phyloP scores from a whole-genome alignment of 345 rosid genomes.

The Eucalyptus shirleyi region DNA sequence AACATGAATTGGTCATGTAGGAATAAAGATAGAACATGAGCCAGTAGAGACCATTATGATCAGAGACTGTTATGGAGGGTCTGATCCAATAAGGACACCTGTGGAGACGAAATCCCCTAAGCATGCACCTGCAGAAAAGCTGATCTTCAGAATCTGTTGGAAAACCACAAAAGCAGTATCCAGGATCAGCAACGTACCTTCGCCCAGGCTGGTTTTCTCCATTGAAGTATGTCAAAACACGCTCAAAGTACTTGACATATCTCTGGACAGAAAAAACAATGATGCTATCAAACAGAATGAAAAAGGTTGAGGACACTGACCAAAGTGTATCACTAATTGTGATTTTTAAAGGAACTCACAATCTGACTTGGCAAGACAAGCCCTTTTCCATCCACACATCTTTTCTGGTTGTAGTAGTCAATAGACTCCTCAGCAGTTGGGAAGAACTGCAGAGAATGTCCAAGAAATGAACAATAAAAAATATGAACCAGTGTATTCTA shows the following conservation, averaged over 20 bases:
- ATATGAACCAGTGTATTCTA: neutral
- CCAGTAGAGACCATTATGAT: constrained; percentile 50
- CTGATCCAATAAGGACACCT: constrained; percentile 95
- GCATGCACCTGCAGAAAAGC: constrained; percentile 56
- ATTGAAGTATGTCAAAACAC: constrained; percentile 33
- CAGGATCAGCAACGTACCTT: constrained; percentile 29
- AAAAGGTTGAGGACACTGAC: neutral
- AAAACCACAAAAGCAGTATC: neutral
- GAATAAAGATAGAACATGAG: neutral
- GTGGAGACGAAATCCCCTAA: constrained; percentile 83
- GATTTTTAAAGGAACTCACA: constrained; percentile 25
- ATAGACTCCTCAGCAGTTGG: constrained; percentile 89
- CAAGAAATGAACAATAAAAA: neutral
- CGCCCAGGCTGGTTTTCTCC: constrained; percentile 71
- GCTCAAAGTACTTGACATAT: constrained; percentile 78
- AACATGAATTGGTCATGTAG: neutral
- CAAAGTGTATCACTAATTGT: neutral
- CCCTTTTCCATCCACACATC: constrained; percentile 88
- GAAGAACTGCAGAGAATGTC: constrained; percentile 47
- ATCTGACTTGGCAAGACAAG: constrained; percentile 94
- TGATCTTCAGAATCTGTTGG: neutral
- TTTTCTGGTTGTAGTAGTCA: constrained; percentile 84
- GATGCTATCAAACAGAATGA: neutral
- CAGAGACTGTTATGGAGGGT: constrained; percentile 73
- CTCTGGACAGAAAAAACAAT: constrained; percentile 26